These are phyloP conservation scores for Backusella luteola DNA, from an alignment of 192 early-diverging fungal genomes.

Conservation along the genomic window DNA sequence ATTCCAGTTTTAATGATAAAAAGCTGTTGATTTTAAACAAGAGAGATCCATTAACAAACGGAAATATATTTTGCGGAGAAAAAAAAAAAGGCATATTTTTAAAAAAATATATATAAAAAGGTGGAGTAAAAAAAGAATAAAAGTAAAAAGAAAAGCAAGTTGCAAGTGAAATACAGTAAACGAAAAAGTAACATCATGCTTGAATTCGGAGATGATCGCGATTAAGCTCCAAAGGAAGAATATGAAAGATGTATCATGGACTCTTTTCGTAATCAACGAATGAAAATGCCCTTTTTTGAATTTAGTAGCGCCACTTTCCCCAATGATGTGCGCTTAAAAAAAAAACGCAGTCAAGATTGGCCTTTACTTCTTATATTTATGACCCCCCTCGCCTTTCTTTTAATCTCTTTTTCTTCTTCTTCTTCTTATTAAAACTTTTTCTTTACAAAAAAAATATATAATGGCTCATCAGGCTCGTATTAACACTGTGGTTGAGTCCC, in stretches of 20 bases:
- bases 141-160: not conserved
- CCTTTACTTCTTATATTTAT: slow-evolving; percentile 8
- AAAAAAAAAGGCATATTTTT: not conserved
- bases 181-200: not conserved
- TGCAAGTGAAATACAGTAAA: not conserved
- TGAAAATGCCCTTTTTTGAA: not conserved
- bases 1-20: not conserved
- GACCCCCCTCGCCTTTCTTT: not conserved
- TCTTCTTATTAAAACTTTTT: not conserved
- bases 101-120: not conserved
- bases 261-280: not conserved
- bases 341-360: not conserved
- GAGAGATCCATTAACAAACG: not conserved
- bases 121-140: not conserved
- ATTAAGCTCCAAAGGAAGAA: not conserved
- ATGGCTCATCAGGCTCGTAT: slow-evolving; percentile 47
- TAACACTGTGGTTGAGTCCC: slow-evolving; percentile 44
- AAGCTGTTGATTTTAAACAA: not conserved
- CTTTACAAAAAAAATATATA: not conserved
- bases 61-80: not conserved
- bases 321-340: not conserved
- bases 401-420: not conserved
- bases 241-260: not conserved
- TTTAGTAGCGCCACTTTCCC: not conserved
- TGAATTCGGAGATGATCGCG: slow-evolving; percentile 6